Base-by-base conservation (phyloP, 2,329 filamentous ascomycete genomes). In the Aquanectria penicillioides region DNA sequence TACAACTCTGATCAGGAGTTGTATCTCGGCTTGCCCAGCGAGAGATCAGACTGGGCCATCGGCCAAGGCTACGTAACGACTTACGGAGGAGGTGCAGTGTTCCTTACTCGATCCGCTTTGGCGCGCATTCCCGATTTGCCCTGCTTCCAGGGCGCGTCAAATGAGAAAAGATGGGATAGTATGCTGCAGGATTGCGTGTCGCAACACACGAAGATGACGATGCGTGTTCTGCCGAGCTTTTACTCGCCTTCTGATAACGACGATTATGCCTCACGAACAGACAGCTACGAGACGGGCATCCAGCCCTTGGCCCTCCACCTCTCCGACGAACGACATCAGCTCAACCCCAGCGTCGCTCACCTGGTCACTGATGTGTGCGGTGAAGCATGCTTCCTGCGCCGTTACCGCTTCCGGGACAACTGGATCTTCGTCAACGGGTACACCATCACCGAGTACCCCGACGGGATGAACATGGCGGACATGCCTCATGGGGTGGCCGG, bases 401-500 rank as follows among this genome's bases (percentile, higher is more conserved):
- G 79, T 6, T 82, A 80, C 59, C 66, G 72, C 26, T 82, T 82
- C 67, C 71, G 67, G 33, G 79, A 81, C 64, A 73, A 76, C 64
- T 83, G 80, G 80, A 73, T 82, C 4, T 72, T 83, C 5, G 76
- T 80, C 37, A 82, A 81, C 59, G 81, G 81, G 5, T 73, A 80
- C 64, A 77, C 78, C 25, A 73, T 83, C 56, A 75, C 73, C 34
- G 74, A 80, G 43, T 80, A 82, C 62, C 73, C 75, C 0, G 73
- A 76, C 49, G 75, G 76, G 2, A 70, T 78, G 26, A 69, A 68
- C 28, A 56, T 71, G 22, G 69, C 64, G 2, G 64, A 65, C 31
- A 63, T 68, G 62, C 61, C 64, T 1, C 18, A 26, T 36, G 36
- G 44, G 13, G 28, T 20, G 47, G 1, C 44, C 66, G 15, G 57